Percentiles rank a stretch among this genome's conserved stretches.
Conservation (phyloP, 345 rosid species). For the Raphanus raphanistrum region DNA sequence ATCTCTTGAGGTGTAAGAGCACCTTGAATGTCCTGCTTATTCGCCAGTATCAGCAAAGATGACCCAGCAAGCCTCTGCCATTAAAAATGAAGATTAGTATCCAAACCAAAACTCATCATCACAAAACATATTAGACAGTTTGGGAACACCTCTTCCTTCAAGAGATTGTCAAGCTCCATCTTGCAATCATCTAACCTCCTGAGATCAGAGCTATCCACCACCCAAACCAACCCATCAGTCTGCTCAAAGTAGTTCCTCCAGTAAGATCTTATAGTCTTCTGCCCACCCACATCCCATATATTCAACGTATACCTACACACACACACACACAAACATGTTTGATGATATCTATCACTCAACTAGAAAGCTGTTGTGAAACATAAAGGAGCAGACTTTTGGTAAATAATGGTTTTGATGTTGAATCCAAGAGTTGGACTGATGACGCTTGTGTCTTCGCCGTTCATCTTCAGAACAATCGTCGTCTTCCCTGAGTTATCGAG, state of each 20-base stretch:
- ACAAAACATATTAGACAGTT: background rate
- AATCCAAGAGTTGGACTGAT: conserved; percentile 95
- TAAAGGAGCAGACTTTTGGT: conserved; percentile 54
- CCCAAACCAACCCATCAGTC: conserved; percentile 97
- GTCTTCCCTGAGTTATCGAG: conserved; percentile 60
- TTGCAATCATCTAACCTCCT: conserved; percentile 91
- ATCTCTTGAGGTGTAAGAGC: conserved; percentile 83
- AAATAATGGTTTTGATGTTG: conserved; percentile 78
- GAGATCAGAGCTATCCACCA: conserved; percentile 90
- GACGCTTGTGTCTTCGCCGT: conserved; percentile 88
- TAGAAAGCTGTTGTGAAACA: background rate
- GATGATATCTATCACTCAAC: background rate
- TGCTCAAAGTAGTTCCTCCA: conserved; percentile 98
- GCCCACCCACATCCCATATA: conserved; percentile 97
- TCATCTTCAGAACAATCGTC: conserved; percentile 86
- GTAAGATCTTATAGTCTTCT: conserved; percentile 81
- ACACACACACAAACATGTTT: conserved; percentile 4
- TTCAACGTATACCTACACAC: conserved; percentile 66
- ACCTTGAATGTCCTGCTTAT: conserved; percentile 91
- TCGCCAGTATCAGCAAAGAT: conserved; percentile 79
- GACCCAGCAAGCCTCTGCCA: conserved; percentile 91
- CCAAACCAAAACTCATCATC: background rate
- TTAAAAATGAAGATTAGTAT: conserved; percentile 5
- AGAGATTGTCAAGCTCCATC: conserved; percentile 85
- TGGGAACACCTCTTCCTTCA: conserved; percentile 84